Conservation (phyloP, 768 basidiomycete species). For the Favolaschia claudopus region DNA sequence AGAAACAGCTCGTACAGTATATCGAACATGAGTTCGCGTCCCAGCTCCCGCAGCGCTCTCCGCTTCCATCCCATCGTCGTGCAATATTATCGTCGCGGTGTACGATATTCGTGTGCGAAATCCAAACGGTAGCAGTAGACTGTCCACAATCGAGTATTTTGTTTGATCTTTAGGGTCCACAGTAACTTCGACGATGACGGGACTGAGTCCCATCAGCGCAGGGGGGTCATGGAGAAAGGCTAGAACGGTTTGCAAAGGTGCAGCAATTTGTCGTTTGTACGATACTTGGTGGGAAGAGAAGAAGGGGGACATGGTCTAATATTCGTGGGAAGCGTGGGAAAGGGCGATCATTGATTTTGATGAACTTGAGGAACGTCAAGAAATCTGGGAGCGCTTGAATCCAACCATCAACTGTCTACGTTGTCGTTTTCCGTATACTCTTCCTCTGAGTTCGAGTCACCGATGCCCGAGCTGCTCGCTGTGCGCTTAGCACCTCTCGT, state of each 20-base stretch:
- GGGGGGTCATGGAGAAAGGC: conserved; percentile 42
- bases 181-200: conserved; percentile 36
- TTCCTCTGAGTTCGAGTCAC: too few relatives aligned
- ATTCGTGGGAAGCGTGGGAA: neutral
- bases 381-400: too few relatives aligned
- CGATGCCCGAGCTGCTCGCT: too few relatives aligned
- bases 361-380: too few relatives aligned
- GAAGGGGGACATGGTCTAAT: conserved; percentile 39
- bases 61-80: conserved; percentile 34
- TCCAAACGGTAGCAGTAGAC: conserved; percentile 34
- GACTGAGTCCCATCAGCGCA: conserved; percentile 37
- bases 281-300: conserved; percentile 35
- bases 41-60: conserved; percentile 35
- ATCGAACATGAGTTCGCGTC: conserved; percentile 30
- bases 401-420: too few relatives aligned
- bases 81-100: conserved; percentile 25
- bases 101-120: conserved; percentile 38
- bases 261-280: conserved; percentile 33
- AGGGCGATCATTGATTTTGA: too few relatives aligned
- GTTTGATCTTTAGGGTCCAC: conserved; percentile 34
- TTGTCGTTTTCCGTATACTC: too few relatives aligned
- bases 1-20: conserved; percentile 24
- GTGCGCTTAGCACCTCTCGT: too few relatives aligned
- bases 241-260: conserved; percentile 31
- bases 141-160: conserved; percentile 41